Evolutionary conservation across 352 stramenopile genomes (phyloP), one percentile per base, ranked within the genome.

Genomic region (Pythium plurisporium): DNA sequence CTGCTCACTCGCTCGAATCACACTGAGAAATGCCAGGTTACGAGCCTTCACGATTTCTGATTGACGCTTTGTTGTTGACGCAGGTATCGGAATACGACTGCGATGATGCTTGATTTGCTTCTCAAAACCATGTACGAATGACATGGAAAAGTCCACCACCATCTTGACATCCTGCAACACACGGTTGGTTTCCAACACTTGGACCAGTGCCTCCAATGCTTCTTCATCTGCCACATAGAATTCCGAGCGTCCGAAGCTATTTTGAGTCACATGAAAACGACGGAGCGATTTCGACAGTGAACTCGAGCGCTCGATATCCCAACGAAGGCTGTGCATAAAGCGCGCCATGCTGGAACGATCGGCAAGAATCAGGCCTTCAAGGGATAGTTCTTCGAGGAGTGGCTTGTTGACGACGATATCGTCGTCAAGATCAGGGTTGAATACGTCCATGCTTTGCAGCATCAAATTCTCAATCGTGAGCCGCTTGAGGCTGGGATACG

Each of bases 401-500:
- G 50, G 38, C 19, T 50, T 58, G 27, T 7, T 42, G 2, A 0
- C 8, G 10, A 42, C 27, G 12, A 20, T 17, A 4, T 11, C 17
- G 26, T 56, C 26, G n/a, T 3, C 38, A 10, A 58, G 1, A n/a
- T 23, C 48, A 9, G 49, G 49, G 20, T 57, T 37, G 27, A 58
- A 47, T 9, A 47, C 12, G 29, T 58, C 50, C 50, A 58, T 58
- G n/a, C 26, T 49, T 1, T 25, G 37, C 19, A 58, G 12, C 1
- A 23, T 20, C 22, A 47, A 14, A 31, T 22, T 17, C 9, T 17
- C 30, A 2, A 58, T 17, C 0, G 12, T 15, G 1, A 58, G 19
- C 23, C 26, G 22, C 50, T 58, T 58, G 10, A 58, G 26, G 20
- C 50, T 58, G 8, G 37, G 50, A 26, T 41, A 58, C 15, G 38